Percentiles rank a stretch among this genome's conserved stretches.
Conservation (phyloP, 2,329 filamentous ascomycete genomes). For the Ascochyta viciae-villosae region DNA sequence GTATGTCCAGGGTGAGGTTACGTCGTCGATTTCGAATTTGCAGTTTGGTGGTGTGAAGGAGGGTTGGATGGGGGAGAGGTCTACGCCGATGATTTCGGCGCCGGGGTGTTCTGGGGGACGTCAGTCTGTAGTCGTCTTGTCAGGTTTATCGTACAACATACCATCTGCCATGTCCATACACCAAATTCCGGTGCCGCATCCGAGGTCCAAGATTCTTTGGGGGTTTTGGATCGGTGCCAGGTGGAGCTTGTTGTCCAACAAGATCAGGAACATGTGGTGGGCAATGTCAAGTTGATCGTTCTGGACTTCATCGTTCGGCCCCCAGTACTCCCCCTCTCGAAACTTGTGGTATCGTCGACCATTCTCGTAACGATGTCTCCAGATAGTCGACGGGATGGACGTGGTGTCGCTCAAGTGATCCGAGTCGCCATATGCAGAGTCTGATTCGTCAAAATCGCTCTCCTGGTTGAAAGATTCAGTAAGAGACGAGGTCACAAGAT, state of each 20-base stretch:
- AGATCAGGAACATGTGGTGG: conserved; percentile 35
- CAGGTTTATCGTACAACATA: background rate
- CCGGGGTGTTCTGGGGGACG: conserved; percentile 26
- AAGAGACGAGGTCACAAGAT: background rate
- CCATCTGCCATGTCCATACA: conserved; percentile 37
- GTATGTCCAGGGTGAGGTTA: conserved; percentile 49
- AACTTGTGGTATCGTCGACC: conserved; percentile 45
- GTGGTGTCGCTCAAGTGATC: conserved; percentile 39
- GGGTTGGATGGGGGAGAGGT: conserved; percentile 58
- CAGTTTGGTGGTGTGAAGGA: conserved; percentile 53
- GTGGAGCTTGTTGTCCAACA: conserved; percentile 33
- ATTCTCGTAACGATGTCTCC: conserved; percentile 41
- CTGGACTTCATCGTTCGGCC: conserved; percentile 40
- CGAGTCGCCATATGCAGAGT: conserved; percentile 35
- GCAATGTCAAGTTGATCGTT: conserved; percentile 40
- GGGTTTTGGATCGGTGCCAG: conserved; percentile 32
- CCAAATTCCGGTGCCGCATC: conserved; percentile 42
- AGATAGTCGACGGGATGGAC: conserved; percentile 40
- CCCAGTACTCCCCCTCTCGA: conserved; percentile 42
- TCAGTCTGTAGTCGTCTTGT: background rate
- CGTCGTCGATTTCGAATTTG: conserved; percentile 56
- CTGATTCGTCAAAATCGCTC: conserved; percentile 25
- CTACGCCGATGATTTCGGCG: conserved; percentile 54
- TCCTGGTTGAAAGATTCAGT: conserved; percentile 5
- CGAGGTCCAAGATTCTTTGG: conserved; percentile 31